Conservation (phyloP, 768 basidiomycete species). For the Boletus subcaerulescens region DNA sequence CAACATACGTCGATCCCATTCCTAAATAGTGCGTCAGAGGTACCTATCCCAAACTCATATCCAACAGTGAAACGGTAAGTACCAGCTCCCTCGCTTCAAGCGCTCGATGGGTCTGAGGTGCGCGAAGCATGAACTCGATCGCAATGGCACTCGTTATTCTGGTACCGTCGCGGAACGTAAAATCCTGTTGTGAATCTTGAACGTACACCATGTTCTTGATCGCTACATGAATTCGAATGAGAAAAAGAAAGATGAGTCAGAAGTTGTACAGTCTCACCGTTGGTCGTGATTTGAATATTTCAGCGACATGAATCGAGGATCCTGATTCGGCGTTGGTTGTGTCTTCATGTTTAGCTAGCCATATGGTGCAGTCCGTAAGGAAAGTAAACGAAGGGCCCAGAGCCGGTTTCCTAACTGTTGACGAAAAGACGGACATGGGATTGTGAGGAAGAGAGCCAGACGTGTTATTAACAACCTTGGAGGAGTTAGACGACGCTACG, state of each 20-base stretch:
- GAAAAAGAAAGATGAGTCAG: not conserved
- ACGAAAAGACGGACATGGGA: slow-evolving; percentile 33
- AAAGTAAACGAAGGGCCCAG: slow-evolving; percentile 74
- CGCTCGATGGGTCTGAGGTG: too few species aligned
- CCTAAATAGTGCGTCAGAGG: too few species aligned
- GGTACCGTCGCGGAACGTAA: slow-evolving; percentile 10
- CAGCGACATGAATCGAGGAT: slow-evolving; percentile 32
- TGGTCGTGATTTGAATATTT: slow-evolving; percentile 43
- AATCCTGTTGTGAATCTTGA: slow-evolving; percentile 38
- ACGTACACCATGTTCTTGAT: slow-evolving; percentile 39
- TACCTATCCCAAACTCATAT: too few species aligned
- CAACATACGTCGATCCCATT: too few species aligned
- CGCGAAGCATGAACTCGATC: too few species aligned
- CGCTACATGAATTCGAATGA: slow-evolving; percentile 25
- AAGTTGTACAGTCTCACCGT: slow-evolving; percentile 29
- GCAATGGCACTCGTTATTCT: not conserved
- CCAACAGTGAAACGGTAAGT: too few species aligned
- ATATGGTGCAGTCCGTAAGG: slow-evolving; percentile 71
- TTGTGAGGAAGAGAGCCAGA: slow-evolving; percentile 34
- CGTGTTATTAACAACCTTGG: slow-evolving; percentile 62
- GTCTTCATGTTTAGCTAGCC: slow-evolving; percentile 44
- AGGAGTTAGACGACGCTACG: not conserved
- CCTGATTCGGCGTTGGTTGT: slow-evolving; percentile 13
- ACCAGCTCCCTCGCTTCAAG: too few species aligned
- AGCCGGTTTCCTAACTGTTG: slow-evolving; percentile 57